phyloP scores from a whole-genome alignment of 2,329 filamentous ascomycete species.

The Pseudogymnoascus sp. region DNA sequence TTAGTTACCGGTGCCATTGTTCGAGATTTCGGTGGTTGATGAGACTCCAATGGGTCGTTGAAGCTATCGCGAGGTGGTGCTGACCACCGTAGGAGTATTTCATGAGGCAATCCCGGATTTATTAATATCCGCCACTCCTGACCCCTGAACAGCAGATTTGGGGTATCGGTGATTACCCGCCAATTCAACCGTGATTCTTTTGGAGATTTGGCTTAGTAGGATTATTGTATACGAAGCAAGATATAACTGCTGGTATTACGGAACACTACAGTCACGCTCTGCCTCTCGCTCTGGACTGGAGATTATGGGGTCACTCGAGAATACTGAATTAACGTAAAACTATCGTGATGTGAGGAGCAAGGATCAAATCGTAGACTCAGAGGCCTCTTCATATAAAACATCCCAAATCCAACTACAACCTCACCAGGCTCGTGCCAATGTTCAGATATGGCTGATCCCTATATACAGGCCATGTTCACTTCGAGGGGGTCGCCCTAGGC shows the following conservation, averaged over 20 bases:
- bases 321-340: background rate
- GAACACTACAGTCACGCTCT: background rate
- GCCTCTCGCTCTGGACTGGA: background rate
- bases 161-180: slow-evolving; percentile 2
- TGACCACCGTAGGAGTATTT: background rate
- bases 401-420: slow-evolving; percentile 4
- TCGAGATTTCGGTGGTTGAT: background rate
- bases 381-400: background rate
- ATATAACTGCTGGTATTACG: background rate
- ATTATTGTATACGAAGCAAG: background rate
- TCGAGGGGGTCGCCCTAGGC: slow-evolving; percentile 29
- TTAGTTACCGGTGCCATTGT: slow-evolving; percentile 1
- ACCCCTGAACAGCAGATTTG: background rate
- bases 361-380: background rate
- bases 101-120: slow-evolving; percentile 3
- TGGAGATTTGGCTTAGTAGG: background rate
- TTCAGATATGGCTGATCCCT: background rate
- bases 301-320: background rate
- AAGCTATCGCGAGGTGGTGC: slow-evolving; percentile 2
- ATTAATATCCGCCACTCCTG: background rate
- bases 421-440: background rate
- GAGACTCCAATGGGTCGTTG: slow-evolving; percentile 4
- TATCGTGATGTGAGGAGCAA: background rate
- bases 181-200: background rate
- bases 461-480: slow-evolving; percentile 16